Conservation (phyloP, 2,329 filamentous ascomycete species). For the Rutstroemia sydowiana region DNA sequence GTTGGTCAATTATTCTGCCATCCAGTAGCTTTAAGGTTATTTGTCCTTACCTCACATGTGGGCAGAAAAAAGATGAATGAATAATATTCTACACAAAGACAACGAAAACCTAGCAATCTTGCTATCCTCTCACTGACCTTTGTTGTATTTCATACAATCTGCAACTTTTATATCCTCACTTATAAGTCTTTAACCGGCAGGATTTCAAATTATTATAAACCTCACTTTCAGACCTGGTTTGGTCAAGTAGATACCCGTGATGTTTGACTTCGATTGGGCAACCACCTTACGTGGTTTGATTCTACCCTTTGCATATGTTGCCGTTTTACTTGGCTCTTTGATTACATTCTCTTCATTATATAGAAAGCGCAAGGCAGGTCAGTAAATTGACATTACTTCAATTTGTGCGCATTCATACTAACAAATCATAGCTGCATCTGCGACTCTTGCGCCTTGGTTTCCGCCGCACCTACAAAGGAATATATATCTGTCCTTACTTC, state of each 20-base stretch:
- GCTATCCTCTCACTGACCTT: too few species aligned
- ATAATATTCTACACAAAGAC: slow-evolving; percentile 2
- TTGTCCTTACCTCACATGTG: slow-evolving; percentile 4
- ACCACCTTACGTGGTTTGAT: slow-evolving; percentile 50
- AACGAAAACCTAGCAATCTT: not conserved
- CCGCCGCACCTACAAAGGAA: slow-evolving; percentile 84
- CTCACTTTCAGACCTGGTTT: not conserved
- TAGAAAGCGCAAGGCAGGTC: slow-evolving; percentile 81
- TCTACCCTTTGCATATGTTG: slow-evolving; percentile 83
- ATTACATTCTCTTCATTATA: slow-evolving; percentile 90
- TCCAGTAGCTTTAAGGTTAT: too few species aligned
- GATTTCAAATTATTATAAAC: not conserved
- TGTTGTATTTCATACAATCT: too few species aligned
- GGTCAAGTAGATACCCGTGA: too few species aligned
- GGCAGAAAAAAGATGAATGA: not conserved
- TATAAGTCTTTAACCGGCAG: not conserved
- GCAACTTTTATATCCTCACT: too few species aligned
- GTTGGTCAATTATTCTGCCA: too few species aligned
- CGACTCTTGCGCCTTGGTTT: slow-evolving; percentile 91
- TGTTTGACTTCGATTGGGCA: slow-evolving; percentile 71
- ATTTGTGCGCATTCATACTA: slow-evolving; percentile 1
- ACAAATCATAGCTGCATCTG: slow-evolving; percentile 55
- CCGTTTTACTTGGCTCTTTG: slow-evolving; percentile 79
- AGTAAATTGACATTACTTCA: slow-evolving; percentile 28
- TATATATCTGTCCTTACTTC: slow-evolving; percentile 86